Conservation (phyloP, 805 yeast species). For the Schizosaccharomyces osmophilus region DNA sequence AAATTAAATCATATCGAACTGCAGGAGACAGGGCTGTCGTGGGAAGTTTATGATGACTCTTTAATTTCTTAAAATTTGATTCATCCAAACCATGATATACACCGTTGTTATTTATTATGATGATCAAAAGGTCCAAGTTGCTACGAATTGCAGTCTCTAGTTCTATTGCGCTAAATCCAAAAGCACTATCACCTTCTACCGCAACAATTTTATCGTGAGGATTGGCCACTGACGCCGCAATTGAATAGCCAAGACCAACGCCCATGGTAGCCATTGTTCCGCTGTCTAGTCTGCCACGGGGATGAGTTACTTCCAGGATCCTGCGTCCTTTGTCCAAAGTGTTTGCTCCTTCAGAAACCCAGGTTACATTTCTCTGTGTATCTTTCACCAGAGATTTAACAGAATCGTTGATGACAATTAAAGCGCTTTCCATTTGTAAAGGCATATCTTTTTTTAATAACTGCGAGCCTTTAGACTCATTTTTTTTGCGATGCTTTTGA, state of each 20-base stretch:
- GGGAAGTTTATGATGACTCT: slow-evolving; percentile 17
- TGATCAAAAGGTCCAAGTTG: slow-evolving; percentile 27
- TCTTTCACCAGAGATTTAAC: slow-evolving; percentile 11
- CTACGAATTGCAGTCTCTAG: slow-evolving; percentile 42
- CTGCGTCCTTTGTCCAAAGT: slow-evolving; percentile 50
- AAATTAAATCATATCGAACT: slow-evolving; percentile 33
- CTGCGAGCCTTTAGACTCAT: background rate
- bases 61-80: slow-evolving; percentile 9
- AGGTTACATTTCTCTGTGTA: slow-evolving; percentile 15
- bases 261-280: slow-evolving; percentile 68
- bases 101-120: slow-evolving; percentile 54
- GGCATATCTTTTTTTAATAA: background rate
- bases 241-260: slow-evolving; percentile 43
- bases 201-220: slow-evolving; percentile 23
- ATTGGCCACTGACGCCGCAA: slow-evolving; percentile 18
- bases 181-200: slow-evolving; percentile 55
- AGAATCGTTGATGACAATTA: background rate
- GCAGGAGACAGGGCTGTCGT: slow-evolving; percentile 35
- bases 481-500: background rate
- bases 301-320: slow-evolving; percentile 28
- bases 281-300: slow-evolving; percentile 38
- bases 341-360: slow-evolving; percentile 50
- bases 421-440: background rate
- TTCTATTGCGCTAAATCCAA: slow-evolving; percentile 52
- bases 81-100: slow-evolving; percentile 38